Percentiles rank a stretch among this genome's conserved stretches.
phyloP scores from a whole-genome alignment of 2,329 filamentous ascomycete species.

The Trichoderma guizhouense region DNA sequence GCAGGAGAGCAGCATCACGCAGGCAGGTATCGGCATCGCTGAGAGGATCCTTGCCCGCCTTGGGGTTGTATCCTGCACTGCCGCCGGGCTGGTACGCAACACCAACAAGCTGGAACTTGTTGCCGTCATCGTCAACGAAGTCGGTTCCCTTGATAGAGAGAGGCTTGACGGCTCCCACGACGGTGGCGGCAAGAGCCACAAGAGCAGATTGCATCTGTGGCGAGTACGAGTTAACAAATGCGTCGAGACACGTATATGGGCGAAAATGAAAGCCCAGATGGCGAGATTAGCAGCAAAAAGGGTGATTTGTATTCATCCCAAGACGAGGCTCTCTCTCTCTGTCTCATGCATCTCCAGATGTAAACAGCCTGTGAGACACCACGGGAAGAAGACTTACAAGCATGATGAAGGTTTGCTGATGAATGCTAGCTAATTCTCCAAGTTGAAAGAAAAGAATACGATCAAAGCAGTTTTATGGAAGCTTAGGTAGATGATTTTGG shows the following conservation, averaged over 20 bases:
- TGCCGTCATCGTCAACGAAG: conserved; percentile 58
- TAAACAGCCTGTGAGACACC: background rate
- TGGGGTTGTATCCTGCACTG: conserved; percentile 58
- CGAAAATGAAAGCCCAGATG: background rate
- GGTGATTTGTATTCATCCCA: background rate
- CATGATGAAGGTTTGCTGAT: conserved; percentile 14
- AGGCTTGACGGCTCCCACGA: conserved; percentile 54
- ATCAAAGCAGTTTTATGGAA: background rate
- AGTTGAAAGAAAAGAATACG: background rate
- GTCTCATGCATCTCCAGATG: background rate
- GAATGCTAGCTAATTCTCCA: conserved; percentile 6
- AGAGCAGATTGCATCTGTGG: conserved; percentile 42
- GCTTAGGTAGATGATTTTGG: background rate
- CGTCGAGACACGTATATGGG: background rate
- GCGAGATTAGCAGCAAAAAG: background rate
- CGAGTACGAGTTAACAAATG: background rate
- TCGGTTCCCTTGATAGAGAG: conserved; percentile 55
- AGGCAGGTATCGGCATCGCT: conserved; percentile 56
- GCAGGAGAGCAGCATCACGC: conserved; percentile 64
- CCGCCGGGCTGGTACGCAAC: conserved; percentile 69
- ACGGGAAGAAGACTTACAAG: conserved; percentile 10
- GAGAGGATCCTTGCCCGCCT: conserved; percentile 54
- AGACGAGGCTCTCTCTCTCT: background rate
- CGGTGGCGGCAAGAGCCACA: conserved; percentile 50
- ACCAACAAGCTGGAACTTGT: conserved; percentile 64